These are phyloP conservation scores for Theobroma cacao DNA, from an alignment of 345 rosid genomes.

Conservation along the genomic window DNA sequence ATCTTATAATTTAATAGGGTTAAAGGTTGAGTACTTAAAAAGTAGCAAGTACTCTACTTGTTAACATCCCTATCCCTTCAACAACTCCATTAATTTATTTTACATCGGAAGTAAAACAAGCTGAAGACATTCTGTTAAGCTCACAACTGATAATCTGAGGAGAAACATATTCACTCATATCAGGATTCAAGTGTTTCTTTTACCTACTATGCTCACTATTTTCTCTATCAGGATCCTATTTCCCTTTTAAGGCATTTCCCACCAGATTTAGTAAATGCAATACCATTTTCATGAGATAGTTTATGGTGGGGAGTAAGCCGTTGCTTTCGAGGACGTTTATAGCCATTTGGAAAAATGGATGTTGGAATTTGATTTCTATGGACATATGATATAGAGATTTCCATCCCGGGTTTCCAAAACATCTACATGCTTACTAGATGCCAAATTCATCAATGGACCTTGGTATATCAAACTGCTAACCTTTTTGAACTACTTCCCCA, in stretches of 20 bases:
- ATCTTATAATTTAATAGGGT: too few relatives aligned
- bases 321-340: slow-evolving; percentile 30
- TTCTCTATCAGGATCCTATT: slow-evolving; percentile 26
- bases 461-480: slow-evolving; percentile 70
- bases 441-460: slow-evolving; percentile 57
- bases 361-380: slow-evolving; percentile 57
- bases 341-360: slow-evolving; percentile 52
- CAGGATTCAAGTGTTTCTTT: slow-evolving; percentile 34
- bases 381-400: slow-evolving; percentile 60
- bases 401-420: slow-evolving; percentile 78
- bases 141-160: slow-evolving; percentile 26
- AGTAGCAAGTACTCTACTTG: too few relatives aligned
- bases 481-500: slow-evolving; percentile 54
- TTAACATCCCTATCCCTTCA: too few relatives aligned
- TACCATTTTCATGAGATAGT: slow-evolving; percentile 26
- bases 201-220: slow-evolving; percentile 20
- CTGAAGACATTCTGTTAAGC: slow-evolving; percentile 1
- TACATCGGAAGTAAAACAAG: slow-evolving; percentile 4
- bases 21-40: too few relatives aligned
- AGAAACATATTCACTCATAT: slow-evolving; percentile 26
- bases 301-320: slow-evolving; percentile 28
- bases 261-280: slow-evolving; percentile 24
- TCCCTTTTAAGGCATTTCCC: slow-evolving; percentile 46
- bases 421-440: slow-evolving; percentile 44
- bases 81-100: slow-evolving; percentile 9